Evolutionary conservation across 1,284 basidiomycete species (phyloP), one percentile per base, ranked within the genome.

Genomic region (Marasmius sp.): DNA sequence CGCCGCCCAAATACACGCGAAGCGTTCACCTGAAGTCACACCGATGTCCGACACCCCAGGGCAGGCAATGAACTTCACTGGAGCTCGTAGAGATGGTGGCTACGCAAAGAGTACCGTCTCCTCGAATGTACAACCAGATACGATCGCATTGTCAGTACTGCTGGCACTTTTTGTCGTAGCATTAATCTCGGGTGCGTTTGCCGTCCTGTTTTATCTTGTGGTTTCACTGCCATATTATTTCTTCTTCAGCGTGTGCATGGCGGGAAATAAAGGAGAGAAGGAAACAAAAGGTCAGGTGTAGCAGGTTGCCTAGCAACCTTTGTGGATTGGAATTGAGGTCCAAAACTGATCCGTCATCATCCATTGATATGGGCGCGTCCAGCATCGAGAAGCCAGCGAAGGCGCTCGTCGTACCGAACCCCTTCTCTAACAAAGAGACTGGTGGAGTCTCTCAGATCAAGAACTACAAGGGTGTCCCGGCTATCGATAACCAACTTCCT

Each of bases 391-490:
- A 75, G 59, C 75, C 74, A 36, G 63, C 70, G 58, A 65, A 70
- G 52, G 71, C 65, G 16, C 63, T 70, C 59, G 65, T 72, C 22
- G 62, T 68, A 37, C 67, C 67, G 47, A 61, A 70, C 53, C 70
- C 75, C 37, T 56, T 67, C 49, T 65, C 55, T 37, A 48, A 39
- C 33, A 55, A 58, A 3, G 43, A 74, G 59, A 72, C 72, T 49
- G 70, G 71, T 33, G 82, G 80, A 81, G 69, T 74, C 14, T 80
- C 81, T 53, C 80, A 82, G 59, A 73, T 77, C 61, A 72, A 68
- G 41, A 59, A 67, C 18, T 68, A 69, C 54, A 67, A 62, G 57
- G 65, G 64, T 18, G 61, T 63, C 33, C 62, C 60, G 16, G 27
- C 60, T 12, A 60, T 57, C 20, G 47, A 61, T 39, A 57, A 55